phyloP scores from a whole-genome alignment of 257 asterid genomes.

The Catharanthus roseus region DNA sequence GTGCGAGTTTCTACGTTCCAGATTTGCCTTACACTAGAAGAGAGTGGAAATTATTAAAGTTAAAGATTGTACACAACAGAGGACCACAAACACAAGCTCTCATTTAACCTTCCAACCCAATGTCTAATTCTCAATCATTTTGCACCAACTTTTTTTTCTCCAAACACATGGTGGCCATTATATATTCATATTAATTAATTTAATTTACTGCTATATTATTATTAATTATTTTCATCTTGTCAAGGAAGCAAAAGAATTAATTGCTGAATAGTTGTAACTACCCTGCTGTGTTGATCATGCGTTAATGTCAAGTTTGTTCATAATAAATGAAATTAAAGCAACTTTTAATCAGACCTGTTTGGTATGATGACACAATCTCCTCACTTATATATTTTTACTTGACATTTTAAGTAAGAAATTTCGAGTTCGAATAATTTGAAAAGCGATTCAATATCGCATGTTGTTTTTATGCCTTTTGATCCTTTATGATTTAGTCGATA shows the following conservation, averaged over 20 bases:
- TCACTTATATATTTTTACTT: too few species aligned
- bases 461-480: too few species aligned
- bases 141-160: slow-evolving; percentile 16
- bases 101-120: not conserved
- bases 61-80: slow-evolving; percentile 11
- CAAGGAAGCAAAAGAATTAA: slow-evolving; percentile 3
- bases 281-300: not conserved
- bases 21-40: slow-evolving; percentile 19
- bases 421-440: too few species aligned
- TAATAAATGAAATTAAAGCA: too few species aligned
- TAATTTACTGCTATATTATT: not conserved
- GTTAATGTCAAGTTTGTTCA: slow-evolving; percentile 3
- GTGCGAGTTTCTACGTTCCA: too few species aligned
- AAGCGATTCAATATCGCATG: too few species aligned
- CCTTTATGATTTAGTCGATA: too few species aligned
- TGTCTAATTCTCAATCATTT: slow-evolving; percentile 16
- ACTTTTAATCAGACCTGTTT: too few species aligned
- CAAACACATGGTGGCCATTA: slow-evolving; percentile 23
- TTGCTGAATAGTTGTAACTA: not conserved
- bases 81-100: slow-evolving; percentile 18
- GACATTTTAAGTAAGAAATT: too few species aligned
- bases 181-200: not conserved
- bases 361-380: too few species aligned
- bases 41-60: slow-evolving; percentile 20
- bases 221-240: too few species aligned